Conservation (phyloP, 768 basidiomycete species). For the Mrakia frigida region DNA sequence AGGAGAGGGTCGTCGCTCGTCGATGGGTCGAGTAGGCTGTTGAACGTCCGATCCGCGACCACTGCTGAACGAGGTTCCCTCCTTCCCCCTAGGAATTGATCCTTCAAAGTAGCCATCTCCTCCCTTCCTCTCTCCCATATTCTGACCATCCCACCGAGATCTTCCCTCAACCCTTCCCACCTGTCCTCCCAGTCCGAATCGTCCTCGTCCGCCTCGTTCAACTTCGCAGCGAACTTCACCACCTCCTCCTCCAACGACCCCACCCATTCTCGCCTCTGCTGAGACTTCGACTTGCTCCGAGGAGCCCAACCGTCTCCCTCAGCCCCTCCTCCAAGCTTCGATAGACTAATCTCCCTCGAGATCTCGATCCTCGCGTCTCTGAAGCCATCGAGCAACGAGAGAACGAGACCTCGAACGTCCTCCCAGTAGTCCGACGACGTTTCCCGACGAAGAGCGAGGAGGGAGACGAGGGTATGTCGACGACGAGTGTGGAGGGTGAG, state of each 20-base stretch:
- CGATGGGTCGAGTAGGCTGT: not conserved
- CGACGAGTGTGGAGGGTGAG: constrained; percentile 19
- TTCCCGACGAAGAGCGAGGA: constrained; percentile 22
- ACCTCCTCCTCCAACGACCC: constrained; percentile 1
- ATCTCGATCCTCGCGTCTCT: not conserved
- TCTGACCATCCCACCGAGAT: constrained; percentile 20
- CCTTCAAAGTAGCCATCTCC: not conserved
- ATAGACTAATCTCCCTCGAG: not conserved
- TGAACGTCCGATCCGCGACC: not conserved
- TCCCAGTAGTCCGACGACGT: not conserved
- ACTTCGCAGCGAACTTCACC: not conserved
- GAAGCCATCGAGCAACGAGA: not conserved
- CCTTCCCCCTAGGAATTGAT: not conserved
- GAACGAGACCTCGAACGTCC: not conserved
- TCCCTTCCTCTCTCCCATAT: constrained; percentile 26
- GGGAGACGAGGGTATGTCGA: constrained; percentile 15
- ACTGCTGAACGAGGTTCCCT: not conserved
- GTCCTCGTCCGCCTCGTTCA: not conserved
- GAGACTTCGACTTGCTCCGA: not conserved
- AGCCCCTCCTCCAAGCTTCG: not conserved
- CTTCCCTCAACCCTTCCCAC: constrained; percentile 29
- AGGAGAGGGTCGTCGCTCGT: not conserved
- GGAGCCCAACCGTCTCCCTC: constrained; percentile 1
- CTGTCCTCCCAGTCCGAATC: constrained; percentile 21
- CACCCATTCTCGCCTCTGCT: constrained; percentile 1